Base-by-base conservation (phyloP, 2,329 filamentous ascomycete genomes). In the Emergomyces orientalis region DNA sequence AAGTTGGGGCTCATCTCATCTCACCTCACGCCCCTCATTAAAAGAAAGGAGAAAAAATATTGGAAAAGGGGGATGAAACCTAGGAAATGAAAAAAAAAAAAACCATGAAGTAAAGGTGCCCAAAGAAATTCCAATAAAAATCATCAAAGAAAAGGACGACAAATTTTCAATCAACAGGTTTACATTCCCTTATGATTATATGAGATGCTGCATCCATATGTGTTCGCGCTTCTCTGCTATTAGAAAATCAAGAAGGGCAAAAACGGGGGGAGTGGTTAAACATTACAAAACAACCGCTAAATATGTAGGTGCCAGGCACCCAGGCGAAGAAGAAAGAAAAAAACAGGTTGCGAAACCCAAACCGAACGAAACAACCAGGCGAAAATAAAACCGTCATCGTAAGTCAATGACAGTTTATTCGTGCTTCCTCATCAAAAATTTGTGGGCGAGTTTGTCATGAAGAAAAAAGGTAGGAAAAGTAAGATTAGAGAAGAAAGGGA, bases 191-290 rank as follows among this genome's bases (percentile, higher is more conserved):
- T 13, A 27, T 32, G 6, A 30, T 32, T 2, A 52, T 52, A 52
- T 30, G 22, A 52, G 3, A 22, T 37, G 30, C 17, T 55, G 19
- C 19, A 37, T 55, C 14, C 30, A 37, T 55, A 32, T 7, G 8
- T 13, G 30, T 30, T 32, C 19, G 7, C 30, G 19, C 30, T 9
- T 3, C 30, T 55, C 30, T 34, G 30, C 27, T 37, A n/a, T 7
- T 34, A 67, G 60, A 63, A 63, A 70, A 39, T 22, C 43, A 25
- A 62, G 58, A 49, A 27, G 52, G 62, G 58, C 41, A 66, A 11
- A 27, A 13, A 41, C 8, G 2, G n/a, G 11, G 56, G 11, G 7
- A 25, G 54, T 39, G 22, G 5, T 27, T 27, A 14, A 45, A 58
- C 13, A 25, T 14, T 30, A 57, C 2, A 30, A 43, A 27, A n/a